phyloP scores from a whole-genome alignment of 108 stramenopile species.

The Pseudonitzschia multistriata region DNA sequence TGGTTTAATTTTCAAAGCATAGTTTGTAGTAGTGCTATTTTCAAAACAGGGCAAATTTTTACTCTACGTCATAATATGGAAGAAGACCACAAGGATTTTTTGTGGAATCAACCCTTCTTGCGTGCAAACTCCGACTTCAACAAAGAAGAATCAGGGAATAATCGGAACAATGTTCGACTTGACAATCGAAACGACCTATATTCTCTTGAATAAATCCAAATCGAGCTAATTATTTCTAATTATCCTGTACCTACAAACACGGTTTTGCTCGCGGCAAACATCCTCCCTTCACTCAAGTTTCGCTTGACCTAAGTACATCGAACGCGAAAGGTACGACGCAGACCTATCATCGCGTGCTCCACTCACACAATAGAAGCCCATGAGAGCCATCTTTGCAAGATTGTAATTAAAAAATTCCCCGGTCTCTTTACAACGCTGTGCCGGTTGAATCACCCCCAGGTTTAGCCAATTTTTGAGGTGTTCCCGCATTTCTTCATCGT shows the following conservation, averaged over 20 bases:
- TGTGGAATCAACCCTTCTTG: too few species aligned
- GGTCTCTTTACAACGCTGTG: slow-evolving; percentile 21
- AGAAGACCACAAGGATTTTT: too few species aligned
- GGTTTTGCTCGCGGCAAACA: not conserved
- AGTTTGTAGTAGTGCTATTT: too few species aligned
- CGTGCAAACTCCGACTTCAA: too few species aligned
- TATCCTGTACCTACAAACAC: too few species aligned
- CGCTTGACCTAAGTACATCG: slow-evolving; percentile 26
- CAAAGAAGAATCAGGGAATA: too few species aligned
- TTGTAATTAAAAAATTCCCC: slow-evolving; percentile 68
- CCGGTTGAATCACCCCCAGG: slow-evolving; percentile 44
- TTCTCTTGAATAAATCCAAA: too few species aligned
- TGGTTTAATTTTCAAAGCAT: not conserved
- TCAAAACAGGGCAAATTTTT: not conserved
- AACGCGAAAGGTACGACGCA: slow-evolving; percentile 48
- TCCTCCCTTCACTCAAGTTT: not conserved
- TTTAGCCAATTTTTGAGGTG: slow-evolving; percentile 59
- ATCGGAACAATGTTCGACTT: too few species aligned
- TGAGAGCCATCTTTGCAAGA: slow-evolving; percentile 60
- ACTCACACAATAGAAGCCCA: slow-evolving; percentile 66
- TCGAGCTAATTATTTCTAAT: too few species aligned
- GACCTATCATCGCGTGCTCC: slow-evolving; percentile 52
- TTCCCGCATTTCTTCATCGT: slow-evolving; percentile 59
- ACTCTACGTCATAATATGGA: too few species aligned
- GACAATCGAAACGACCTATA: too few species aligned